phyloP scores from a whole-genome alignment of 1,284 basidiomycete genomes.

The Coniferiporia weirii region DNA sequence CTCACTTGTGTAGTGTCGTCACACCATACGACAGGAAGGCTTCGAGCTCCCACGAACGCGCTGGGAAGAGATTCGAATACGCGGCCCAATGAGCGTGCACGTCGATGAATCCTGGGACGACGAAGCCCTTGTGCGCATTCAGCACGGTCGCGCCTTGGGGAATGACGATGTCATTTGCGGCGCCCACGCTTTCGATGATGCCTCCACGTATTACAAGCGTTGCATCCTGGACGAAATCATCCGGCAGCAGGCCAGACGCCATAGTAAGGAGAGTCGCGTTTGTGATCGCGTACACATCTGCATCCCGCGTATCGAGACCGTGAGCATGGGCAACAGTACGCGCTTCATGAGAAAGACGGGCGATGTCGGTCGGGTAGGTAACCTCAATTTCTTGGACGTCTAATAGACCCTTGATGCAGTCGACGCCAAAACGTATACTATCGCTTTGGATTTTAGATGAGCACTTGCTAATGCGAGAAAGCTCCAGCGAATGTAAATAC shows the following conservation, averaged over 20 bases:
- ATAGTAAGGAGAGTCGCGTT: conserved; percentile 68
- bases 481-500: conserved; percentile 55
- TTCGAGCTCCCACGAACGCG: conserved; percentile 67
- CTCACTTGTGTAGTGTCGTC: conserved; percentile 71
- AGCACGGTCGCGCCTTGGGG: conserved; percentile 45
- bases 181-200: conserved; percentile 47
- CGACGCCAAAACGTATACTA: conserved; percentile 48
- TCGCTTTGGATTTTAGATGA: conserved; percentile 43
- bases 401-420: conserved; percentile 49
- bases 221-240: conserved; percentile 47
- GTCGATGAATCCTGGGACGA: conserved; percentile 69
- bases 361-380: conserved; percentile 54
- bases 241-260: conserved; percentile 38
- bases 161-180: conserved; percentile 32
- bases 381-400: conserved; percentile 52
- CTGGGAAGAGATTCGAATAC: conserved; percentile 44
- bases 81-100: conserved; percentile 71
- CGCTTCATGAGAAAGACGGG: conserved; percentile 51
- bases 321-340: conserved; percentile 20
- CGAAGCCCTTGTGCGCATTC: conserved; percentile 55
- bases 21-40: conserved; percentile 74
- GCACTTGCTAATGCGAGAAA: conserved; percentile 47
- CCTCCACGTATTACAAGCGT: conserved; percentile 49
- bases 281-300: conserved; percentile 48
- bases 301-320: conserved; percentile 21